Conservation (phyloP, 1,139 yeast species). For the Candida neerlandica region DNA sequence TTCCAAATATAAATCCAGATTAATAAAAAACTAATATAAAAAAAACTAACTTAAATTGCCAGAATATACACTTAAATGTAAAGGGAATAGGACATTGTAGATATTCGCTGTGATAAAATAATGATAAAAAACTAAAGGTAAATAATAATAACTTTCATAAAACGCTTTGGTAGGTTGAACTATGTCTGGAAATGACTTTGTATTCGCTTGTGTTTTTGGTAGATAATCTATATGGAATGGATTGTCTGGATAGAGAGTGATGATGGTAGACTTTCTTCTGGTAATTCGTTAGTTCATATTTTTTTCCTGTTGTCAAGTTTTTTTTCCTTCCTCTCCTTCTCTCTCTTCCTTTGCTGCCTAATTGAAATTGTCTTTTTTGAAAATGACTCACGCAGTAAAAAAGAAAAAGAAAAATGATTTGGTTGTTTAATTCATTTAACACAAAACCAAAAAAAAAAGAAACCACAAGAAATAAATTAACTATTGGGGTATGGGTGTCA, state of each 20-base stretch:
- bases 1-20: constrained; percentile 3
- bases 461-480: constrained; percentile 9
- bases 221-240: neutral
- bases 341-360: neutral
- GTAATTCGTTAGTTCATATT: neutral
- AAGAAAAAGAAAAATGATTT: neutral
- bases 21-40: constrained; percentile 1
- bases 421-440: neutral
- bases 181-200: neutral
- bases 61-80: constrained; percentile 5
- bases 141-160: constrained; percentile 6
- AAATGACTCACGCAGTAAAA: neutral
- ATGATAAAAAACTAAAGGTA: constrained; percentile 6
- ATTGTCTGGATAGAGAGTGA: constrained; percentile 5
- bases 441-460: neutral
- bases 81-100: constrained; percentile 7
- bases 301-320: neutral
- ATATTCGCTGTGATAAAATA: constrained; percentile 1
- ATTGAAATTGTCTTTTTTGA: neutral
- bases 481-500: neutral
- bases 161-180: constrained; percentile 1
- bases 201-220: neutral
- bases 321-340: neutral
- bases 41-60: constrained; percentile 4
- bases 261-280: neutral